Evolutionary conservation across 2,329 filamentous ascomycete genomes (phyloP).

Genomic region (Alternaria sp.): DNA sequence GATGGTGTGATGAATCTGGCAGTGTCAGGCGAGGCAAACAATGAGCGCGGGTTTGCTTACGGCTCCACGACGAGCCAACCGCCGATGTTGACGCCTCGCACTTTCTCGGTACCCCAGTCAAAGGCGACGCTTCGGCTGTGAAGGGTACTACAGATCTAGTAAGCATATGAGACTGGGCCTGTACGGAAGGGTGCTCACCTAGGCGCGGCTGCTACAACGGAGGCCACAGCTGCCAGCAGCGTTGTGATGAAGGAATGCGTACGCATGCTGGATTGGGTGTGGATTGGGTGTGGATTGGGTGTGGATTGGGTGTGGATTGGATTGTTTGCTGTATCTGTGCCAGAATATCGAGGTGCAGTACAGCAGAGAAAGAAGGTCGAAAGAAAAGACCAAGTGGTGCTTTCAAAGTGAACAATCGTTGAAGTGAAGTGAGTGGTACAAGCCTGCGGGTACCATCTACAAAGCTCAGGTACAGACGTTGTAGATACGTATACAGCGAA

Average conservation of each 20-base stretch:
- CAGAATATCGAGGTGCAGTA: background rate
- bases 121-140: constrained; percentile 28
- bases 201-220: constrained; percentile 23
- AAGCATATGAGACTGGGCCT: background rate
- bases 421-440: background rate
- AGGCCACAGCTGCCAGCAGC: constrained; percentile 11
- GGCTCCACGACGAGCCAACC: constrained; percentile 45
- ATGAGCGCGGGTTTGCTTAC: constrained; percentile 10
- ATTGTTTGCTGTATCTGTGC: background rate
- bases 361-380: background rate
- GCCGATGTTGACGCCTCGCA: constrained; percentile 44
- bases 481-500: background rate
- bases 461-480: background rate
- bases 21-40: constrained; percentile 4
- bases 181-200: constrained; percentile 12
- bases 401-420: background rate
- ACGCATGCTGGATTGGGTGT: constrained; percentile 14
- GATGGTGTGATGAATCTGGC: constrained; percentile 62
- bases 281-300: too few species aligned
- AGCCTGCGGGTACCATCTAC: background rate
- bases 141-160: constrained; percentile 1
- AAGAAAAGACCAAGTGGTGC: background rate
- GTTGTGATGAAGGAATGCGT: constrained; percentile 8
- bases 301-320: background rate
- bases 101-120: constrained; percentile 54